Base-by-base conservation (phyloP, 257 asterid species). In the Solanum peruvianum region DNA sequence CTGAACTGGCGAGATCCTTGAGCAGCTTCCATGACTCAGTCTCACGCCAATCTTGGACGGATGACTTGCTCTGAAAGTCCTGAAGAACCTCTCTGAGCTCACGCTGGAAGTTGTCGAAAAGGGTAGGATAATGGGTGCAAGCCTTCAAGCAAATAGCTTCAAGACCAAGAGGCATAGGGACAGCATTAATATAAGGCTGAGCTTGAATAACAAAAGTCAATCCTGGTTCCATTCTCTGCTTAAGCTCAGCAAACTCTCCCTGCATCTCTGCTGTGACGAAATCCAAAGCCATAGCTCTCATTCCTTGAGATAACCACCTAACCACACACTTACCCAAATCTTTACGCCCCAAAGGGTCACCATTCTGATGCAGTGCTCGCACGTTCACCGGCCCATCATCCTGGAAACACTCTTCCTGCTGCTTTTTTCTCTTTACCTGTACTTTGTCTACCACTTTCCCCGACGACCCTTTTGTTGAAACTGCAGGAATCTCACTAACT, bases 31-130 rank as follows among this genome's bases (percentile, higher is more conserved):
- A 96, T 0, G 99, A 96, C 87, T 95, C 91, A 14, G 98, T 93
- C 73, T 93, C 90, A 29, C 97, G 94, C 99, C 99, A 96, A 90
- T 93, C 87, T 23, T 84, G 85, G 83, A 93, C 25, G 89, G 94
- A 88, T 7, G 94, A 88, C 86, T 93, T 93, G 16, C 52, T 87
- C 90, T 94, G 95, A 60, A 92, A 92, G 42, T 94, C 93, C 92
- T 91, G 94, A 64, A 96, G 98, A 86, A 93, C 92, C 44, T 95
- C 98, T 64, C 98, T 91, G 82, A 96, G 98, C 93, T 96, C 98
- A 87, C 98, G 90, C 94, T 96, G 99, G 91, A 96, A 96, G 89
- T 96, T 93, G 90, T 96, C 99, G 91, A 96, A 95, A 20, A 96
- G 95, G 33, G 99, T 96, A 39, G 99, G 99, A 86, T 96, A 96